Evolutionary conservation across 2,329 filamentous ascomycete genomes (phyloP), one percentile per base, ranked within the genome.

Genomic region (Exophiala dermatitidis): DNA sequence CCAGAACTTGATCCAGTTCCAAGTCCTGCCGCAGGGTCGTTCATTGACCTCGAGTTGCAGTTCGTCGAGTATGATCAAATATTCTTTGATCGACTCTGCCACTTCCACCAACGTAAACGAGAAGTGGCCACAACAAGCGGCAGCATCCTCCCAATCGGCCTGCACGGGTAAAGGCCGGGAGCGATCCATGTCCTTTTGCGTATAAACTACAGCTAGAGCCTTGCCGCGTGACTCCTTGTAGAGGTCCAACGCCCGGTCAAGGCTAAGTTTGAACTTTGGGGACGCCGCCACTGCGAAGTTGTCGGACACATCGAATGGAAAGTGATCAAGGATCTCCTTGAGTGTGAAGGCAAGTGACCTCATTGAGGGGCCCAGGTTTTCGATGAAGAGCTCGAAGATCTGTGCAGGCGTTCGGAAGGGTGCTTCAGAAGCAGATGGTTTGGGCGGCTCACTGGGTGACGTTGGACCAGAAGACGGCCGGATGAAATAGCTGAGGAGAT

Each of bases 71-170:
- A 93, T 84, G 48, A 88, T 82, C 42, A 98, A 71, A 62, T 95
- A 93, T 8, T 80, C 80, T 60, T 88, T 82, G 72, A 95, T 86
- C 65, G 96, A 90, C 66, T 95, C 88, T 0, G 89, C 90, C 65
- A 97, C 91, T 61, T 93, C 87, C 58, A 93, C 81, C 29, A 98
- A 75, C 41, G 87, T 94, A 67, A 93, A 96, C 66, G 88, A 91
- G 66, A 97, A 98, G 69, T 97, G 90, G 0, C 93, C 91, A 65
- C 93, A 98, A 52, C 90, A 94, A n/a, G 93, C 91, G 38, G 91
- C 90, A 7, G 97, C 90, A 69, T 98, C 93, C 68, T 98, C 93
- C 53, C 95, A 90, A 68, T 97, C 93, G 2, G 91, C 93, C 65
- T 94, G 85, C 5, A 91, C 79, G 57, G 86, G 85, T 48, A 88